Base-by-base conservation (phyloP, 148 eudicot species). In the Persicaria maculosa region DNA sequence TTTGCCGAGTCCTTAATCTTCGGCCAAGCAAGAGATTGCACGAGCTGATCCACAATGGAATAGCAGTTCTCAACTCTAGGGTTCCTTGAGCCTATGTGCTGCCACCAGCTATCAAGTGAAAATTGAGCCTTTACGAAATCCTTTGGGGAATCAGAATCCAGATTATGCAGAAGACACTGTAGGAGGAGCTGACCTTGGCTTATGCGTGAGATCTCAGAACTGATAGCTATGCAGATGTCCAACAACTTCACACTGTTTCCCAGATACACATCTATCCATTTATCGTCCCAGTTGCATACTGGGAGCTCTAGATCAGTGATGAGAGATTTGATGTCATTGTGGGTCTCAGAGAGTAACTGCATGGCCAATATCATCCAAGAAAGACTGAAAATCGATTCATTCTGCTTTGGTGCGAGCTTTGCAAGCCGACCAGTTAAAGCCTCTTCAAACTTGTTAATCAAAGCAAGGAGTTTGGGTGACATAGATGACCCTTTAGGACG, bases 261-360 rank as follows among this genome's bases (percentile, higher is more conserved):
- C 81, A 95, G 76, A 79, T 95, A 95, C 8, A 92, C 80, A 75
- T 95, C 93, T 45, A 95, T 84, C 98, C 97, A 95, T 69, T 92
- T 95, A 68, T 88, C 91, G 72, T 95, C 96, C 98, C 98, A 95
- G 19, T 92, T 86, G 73, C 72, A 76, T 4, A 90, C 89, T 0
- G 98, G 97, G 17, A 95, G 81, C 58, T 90, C 97, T 78, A 95
- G 95, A 15, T 85, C 87, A 2, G 93, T 84, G 54, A 92, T 91
- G 4, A 95, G 75, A 9, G 84, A 64, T 79, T 86, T 90, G 10
- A 95, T 83, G 76, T 90, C 97, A 17, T 71, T 76, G 61, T 92
- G 98, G 15, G 91, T 87, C 79, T 79, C 85, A 72, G 88, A 87
- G 40, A 95, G 96, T 20, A 83, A 48, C 59, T 86, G 86, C 79